Evolutionary conservation across 2,329 filamentous ascomycete genomes (phyloP), one percentile per base, ranked within the genome.

Genomic region (Pestalotiopsis sp.): DNA sequence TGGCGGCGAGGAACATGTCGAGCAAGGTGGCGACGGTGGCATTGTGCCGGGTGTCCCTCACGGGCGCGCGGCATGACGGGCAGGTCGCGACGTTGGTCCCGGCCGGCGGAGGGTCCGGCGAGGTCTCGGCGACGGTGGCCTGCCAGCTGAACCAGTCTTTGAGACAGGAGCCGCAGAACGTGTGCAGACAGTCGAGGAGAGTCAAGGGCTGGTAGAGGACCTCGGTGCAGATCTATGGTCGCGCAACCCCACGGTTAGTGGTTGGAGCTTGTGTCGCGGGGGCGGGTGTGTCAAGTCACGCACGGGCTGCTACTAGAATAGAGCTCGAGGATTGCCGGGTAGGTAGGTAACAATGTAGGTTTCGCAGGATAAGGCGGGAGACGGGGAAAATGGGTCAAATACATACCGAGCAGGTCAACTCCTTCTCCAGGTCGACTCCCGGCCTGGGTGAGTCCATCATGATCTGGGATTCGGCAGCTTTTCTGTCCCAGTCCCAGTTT

Each of bases 121-220:
- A 81, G 68, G 80, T 82, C 71, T 86, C 87, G 58, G 87, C 87
- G 14, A 85, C 84, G 38, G 86, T 84, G 49, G 91, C 90, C 79
- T 97, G 94, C 80, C 90, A 96, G 71, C 86, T 84, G 79, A 98
- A 99, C 96, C 96, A 99, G 83, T 97, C 94, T 80, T 97, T 97
- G 69, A 98, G 81, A 78, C 96, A 99, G 52, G 93, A 92, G 72
- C 95, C 96, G 84, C 96, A 99, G 81, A 97, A 99, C 60, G 95
- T 98, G 82, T 97, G 94, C 59, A 97, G 88, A 79, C 94, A 97
- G 84, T 97, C 93, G 80, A 97, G 92, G 64, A 97, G 90, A 36
- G 94, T 97, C 72, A 97, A 87, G 41, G 95, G 94, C 80, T 97
- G 93, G 82, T 94, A 97, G 71, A 97, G 90, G 72, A 97, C 88